These are phyloP conservation scores for Suillus sp. DNA, from an alignment of 768 basidiomycete genomes.

Conservation along the genomic window DNA sequence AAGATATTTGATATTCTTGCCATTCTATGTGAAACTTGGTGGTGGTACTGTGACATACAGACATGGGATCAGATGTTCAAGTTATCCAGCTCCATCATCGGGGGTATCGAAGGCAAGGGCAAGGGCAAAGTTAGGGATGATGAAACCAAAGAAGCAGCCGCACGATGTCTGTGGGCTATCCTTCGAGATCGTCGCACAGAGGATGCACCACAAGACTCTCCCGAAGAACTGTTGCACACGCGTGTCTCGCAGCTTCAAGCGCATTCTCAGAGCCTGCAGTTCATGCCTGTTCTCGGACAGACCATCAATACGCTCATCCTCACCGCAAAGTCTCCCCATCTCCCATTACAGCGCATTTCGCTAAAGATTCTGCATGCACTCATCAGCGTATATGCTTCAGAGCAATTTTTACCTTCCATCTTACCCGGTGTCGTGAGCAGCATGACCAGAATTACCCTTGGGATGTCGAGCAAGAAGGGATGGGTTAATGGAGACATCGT, in stretches of 20 bases:
- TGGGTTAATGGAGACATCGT: conserved; percentile 78
- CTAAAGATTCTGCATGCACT: conserved; percentile 59
- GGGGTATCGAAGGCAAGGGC: conserved; percentile 66
- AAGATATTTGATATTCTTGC: conserved; percentile 61
- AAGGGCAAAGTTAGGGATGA: conserved; percentile 72
- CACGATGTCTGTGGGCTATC: conserved; percentile 63
- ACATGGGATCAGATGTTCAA: conserved; percentile 88
- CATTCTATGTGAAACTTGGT: conserved; percentile 72
- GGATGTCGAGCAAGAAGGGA: conserved; percentile 51
- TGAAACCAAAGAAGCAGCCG: conserved; percentile 79
- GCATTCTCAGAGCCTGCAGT: conserved; percentile 46
- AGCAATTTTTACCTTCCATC: conserved; percentile 63
- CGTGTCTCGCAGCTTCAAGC: conserved; percentile 43
- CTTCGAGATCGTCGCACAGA: conserved; percentile 52
- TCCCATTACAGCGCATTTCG: conserved; percentile 64
- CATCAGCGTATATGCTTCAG: conserved; percentile 48
- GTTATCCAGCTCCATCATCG: conserved; percentile 66
- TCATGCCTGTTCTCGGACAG: conserved; percentile 81
- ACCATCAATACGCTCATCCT: conserved; percentile 74
- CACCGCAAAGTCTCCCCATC: conserved; percentile 55
- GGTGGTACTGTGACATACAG: conserved; percentile 75
- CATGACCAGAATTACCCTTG: conserved; percentile 72
- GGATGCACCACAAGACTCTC: conserved; percentile 39
- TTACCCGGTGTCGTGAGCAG: conserved; percentile 83
- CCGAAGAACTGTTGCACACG: conserved; percentile 16